Evolutionary conservation across 306 rosid genomes (phyloP).

Genomic region (Vicia villosa): DNA sequence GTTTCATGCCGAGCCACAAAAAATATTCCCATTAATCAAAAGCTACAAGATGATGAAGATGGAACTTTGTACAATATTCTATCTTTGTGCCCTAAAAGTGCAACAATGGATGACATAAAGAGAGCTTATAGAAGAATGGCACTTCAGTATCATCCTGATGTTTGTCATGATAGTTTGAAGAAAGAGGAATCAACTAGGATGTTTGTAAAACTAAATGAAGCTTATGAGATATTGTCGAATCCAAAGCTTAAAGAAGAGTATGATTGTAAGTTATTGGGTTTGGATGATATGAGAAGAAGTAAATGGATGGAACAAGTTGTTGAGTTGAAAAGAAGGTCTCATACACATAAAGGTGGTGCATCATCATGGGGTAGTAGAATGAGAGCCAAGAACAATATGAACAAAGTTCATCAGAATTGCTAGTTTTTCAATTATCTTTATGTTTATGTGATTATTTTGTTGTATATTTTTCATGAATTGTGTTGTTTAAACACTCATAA

Average conservation of each 20-base stretch:
- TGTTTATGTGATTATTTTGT: too few species aligned
- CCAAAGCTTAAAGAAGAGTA: conserved; percentile 56
- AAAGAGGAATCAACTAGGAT: conserved; percentile 55
- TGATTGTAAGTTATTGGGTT: conserved; percentile 43
- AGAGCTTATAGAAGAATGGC: conserved; percentile 67
- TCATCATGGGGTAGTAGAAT: conserved; percentile 51
- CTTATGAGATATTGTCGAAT: conserved; percentile 56
- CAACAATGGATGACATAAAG: conserved; percentile 59
- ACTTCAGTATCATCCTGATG: conserved; percentile 62
- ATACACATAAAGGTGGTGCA: conserved; percentile 27
- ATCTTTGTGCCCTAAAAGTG: conserved; percentile 40
- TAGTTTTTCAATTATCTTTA: not conserved
- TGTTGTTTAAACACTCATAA: too few species aligned
- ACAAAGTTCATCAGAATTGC: not conserved
- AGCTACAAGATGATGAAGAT: not conserved
- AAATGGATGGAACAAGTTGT: conserved; percentile 54
- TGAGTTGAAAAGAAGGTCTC: conserved; percentile 56
- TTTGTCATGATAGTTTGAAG: conserved; percentile 38
- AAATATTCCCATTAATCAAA: not conserved
- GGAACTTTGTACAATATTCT: conserved; percentile 51
- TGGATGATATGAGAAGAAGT: conserved; percentile 33
- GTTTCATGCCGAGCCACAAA: conserved; percentile 42
- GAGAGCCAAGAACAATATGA: conserved; percentile 33
- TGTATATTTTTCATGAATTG: too few species aligned
- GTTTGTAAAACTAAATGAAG: conserved; percentile 56